A percentile compares a stretch with the other conserved stretches of the same genome.
These are phyloP conservation scores for Brassica rapa DNA, from an alignment of 345 rosid genomes.

Conservation along the genomic window DNA sequence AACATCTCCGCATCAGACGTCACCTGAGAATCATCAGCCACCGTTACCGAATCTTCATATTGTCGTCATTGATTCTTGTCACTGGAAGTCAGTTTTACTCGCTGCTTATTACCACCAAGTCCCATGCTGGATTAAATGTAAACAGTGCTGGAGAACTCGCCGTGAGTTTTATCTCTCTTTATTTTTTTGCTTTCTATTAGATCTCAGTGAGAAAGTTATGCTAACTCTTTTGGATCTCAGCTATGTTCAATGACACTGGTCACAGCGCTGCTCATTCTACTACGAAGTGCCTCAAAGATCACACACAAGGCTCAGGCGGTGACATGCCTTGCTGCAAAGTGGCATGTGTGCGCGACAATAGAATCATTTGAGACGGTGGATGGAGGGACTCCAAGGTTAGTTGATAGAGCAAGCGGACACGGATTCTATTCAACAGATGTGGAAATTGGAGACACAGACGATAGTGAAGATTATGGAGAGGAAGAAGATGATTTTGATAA, in stretches of 20 bases:
- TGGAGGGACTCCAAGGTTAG: constrained; percentile 64
- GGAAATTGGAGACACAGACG: constrained; percentile 53
- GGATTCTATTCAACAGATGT: constrained; percentile 41
- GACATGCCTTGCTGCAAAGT: constrained; percentile 86
- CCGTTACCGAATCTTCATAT: constrained; percentile 67
- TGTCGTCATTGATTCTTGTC: constrained; percentile 63
- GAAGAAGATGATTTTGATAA: constrained; percentile 90
- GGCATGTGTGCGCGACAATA: constrained; percentile 89
- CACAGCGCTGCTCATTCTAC: constrained; percentile 57
- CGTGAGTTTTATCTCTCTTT: constrained; percentile 44
- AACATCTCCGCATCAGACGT: constrained; percentile 82
- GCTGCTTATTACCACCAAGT: constrained; percentile 72
- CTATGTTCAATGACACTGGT: constrained; percentile 78
- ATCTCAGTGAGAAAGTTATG: neutral
- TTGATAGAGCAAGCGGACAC: constrained; percentile 26
- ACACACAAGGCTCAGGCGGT: constrained; percentile 92
- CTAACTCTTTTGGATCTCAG: constrained; percentile 46
- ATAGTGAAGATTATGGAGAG: constrained; percentile 58
- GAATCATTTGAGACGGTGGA: constrained; percentile 67
- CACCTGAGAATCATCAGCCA: constrained; percentile 93
- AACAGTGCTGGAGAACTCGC: constrained; percentile 88
- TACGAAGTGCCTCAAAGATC: constrained; percentile 87
- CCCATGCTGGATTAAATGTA: constrained; percentile 53
- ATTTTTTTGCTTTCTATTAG: neutral
- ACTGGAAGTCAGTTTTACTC: constrained; percentile 90